Conservation (phyloP, 495 filamentous ascomycete species). For the Pyrenula massariospora region DNA sequence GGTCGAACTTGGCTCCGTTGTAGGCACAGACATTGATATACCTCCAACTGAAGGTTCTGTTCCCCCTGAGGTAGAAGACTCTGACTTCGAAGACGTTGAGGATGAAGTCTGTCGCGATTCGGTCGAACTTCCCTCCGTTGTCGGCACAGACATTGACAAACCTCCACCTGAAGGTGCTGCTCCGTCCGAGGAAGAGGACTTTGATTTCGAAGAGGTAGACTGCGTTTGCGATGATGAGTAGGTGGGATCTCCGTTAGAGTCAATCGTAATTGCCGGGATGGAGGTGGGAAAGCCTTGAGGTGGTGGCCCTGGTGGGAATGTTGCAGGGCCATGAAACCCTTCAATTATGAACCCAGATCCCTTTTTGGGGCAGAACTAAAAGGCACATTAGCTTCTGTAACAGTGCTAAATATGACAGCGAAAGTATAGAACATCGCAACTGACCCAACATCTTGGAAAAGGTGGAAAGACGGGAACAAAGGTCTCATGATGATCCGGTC, state of each 20-base stretch:
- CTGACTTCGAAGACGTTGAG: too few species aligned
- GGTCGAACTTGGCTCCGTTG: too few species aligned
- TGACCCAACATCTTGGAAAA: not conserved
- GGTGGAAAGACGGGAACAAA: not conserved
- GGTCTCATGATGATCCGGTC: not conserved
- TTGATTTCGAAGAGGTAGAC: not conserved
- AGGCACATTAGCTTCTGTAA: too few species aligned
- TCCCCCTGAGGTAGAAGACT: too few species aligned
- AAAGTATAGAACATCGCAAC: too few species aligned
- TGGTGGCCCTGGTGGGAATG: not conserved
- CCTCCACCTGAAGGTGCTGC: too few species aligned
- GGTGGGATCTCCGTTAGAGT: not conserved
- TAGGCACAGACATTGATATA: too few species aligned
- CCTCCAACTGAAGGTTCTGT: too few species aligned
- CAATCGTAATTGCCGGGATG: not conserved
- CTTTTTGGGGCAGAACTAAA: not conserved
- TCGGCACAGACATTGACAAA: too few species aligned
- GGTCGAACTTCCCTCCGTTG: too few species aligned
- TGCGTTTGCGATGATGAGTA: not conserved
- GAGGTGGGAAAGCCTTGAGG: not conserved
- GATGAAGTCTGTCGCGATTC: too few species aligned
- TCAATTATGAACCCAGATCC: not conserved
- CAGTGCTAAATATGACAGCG: too few species aligned
- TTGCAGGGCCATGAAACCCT: not conserved
- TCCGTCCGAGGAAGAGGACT: not conserved